These are phyloP conservation scores for Annona cherimola DNA, from an alignment of 164 flowering plant species.

Conservation along the genomic window DNA sequence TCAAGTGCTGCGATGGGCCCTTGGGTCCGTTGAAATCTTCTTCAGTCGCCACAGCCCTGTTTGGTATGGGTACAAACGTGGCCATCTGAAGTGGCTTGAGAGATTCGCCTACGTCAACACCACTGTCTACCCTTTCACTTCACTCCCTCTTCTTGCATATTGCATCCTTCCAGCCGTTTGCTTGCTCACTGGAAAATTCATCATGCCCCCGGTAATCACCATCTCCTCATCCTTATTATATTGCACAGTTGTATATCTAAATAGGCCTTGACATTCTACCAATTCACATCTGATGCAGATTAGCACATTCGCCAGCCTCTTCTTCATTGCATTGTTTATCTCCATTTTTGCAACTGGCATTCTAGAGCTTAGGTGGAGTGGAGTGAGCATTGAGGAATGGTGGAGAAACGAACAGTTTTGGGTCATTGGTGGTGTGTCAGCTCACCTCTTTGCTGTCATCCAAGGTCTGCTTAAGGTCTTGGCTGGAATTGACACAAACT, in stretches of 20 bases:
- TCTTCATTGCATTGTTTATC: constrained; percentile 67
- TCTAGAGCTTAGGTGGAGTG: constrained; percentile 85
- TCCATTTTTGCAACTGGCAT: constrained; percentile 83
- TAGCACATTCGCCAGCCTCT: constrained; percentile 81
- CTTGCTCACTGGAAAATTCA: constrained; percentile 88
- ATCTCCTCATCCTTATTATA: background rate
- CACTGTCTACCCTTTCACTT: constrained; percentile 82
- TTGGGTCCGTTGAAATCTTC: constrained; percentile 90
- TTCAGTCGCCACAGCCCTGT: constrained; percentile 81
- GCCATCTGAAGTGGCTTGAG: constrained; percentile 81
- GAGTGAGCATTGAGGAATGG: constrained; percentile 90
- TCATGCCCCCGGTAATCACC: constrained; percentile 74
- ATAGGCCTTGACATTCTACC: background rate
- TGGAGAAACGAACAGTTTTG: constrained; percentile 93
- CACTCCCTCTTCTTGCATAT: constrained; percentile 76
- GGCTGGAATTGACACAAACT: constrained; percentile 79
- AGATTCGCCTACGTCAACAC: constrained; percentile 77
- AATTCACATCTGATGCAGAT: constrained; percentile 41
- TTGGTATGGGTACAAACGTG: constrained; percentile 75
- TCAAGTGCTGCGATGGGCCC: constrained; percentile 91
- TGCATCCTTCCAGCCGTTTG: constrained; percentile 85
- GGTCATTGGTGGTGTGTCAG: constrained; percentile 90
- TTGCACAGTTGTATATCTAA: background rate
- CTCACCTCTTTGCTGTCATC: constrained; percentile 71
- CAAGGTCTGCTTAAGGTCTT: constrained; percentile 75